phyloP scores from a whole-genome alignment of 2,329 filamentous ascomycete genomes.

The Beauveria sp. region DNA sequence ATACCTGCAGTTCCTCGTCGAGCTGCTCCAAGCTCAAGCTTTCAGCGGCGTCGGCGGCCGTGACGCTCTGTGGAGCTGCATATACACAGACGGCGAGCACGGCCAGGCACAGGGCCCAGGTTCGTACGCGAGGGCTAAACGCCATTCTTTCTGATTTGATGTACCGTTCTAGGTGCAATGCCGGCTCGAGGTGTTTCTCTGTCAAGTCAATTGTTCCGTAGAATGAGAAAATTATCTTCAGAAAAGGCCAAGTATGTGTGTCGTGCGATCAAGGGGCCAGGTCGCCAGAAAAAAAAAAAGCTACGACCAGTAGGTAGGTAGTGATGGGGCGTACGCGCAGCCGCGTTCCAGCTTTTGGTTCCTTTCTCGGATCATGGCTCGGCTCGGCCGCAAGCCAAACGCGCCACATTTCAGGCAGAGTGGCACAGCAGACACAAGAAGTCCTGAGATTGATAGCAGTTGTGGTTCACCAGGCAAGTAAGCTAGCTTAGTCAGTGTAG shows the following conservation, averaged over 20 bases:
- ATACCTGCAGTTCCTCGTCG: constrained; percentile 64
- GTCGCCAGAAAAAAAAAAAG: neutral
- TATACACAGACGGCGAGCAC: constrained; percentile 21
- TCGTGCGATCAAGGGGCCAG: no score
- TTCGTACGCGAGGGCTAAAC: constrained; percentile 3
- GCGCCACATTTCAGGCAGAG: neutral
- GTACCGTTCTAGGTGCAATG: no score
- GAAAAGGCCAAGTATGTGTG: no score
- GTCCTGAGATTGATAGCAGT: no score
- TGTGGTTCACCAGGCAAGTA: no score
- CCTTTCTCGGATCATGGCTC: constrained; percentile 5
- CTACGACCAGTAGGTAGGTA: no score
- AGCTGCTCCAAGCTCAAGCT: constrained; percentile 56
- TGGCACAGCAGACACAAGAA: neutral
- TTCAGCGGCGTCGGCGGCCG: constrained; percentile 18
- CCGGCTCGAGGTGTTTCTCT: no score
- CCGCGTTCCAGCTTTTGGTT: neutral
- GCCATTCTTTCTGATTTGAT: neutral
- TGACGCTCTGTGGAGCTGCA: constrained; percentile 19
- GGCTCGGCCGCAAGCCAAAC: constrained; percentile 4
- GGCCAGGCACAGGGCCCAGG: constrained; percentile 21
- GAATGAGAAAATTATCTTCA: no score
- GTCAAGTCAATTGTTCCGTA: no score
- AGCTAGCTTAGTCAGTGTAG: no score
- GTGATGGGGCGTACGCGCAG: neutral